Evolutionary conservation across 140 eudicot genomes (phyloP), one percentile per base, ranked within the genome.

Genomic region (Cichorium intybus): DNA sequence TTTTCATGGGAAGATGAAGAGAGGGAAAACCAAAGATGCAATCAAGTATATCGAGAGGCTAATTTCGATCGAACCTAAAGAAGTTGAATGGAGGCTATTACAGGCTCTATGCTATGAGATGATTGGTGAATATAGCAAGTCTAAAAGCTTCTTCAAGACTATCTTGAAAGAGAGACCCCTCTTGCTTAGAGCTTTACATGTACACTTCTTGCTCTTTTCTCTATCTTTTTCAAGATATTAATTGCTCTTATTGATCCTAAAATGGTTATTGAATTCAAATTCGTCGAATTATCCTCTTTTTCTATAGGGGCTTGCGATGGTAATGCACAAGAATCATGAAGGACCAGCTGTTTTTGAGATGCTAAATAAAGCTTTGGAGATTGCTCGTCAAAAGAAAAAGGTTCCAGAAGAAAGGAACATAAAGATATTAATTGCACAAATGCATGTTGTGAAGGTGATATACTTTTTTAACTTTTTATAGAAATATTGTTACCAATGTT

Each of bases 61-160:
- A 80, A 79, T 88, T 70, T 63, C 54, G 4, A 8, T 88, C 62
- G 81, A 88, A 57, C 96, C 98, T 21, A 69, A 68, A 54, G 92
- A 88, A 79, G 85, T 92, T 64, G 97, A 91, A 56, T 91, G 97
- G 97, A 82, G 89, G 84, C 77, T 91, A 46, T 75, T 92, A 93
- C 84, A 88, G 82, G 98, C 96, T 56, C 80, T 85, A 33, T 87
- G 92, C 81, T 83, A 85, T 75, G 98, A 92, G 73, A 83, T 85
- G 84, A 70, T 65, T 76, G 98, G 96, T 65, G 77, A 88, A 52
- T 75, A 81, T 57, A 75, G 81, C 29, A 83, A 79, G 68, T 85
- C 98, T 11, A 83, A 81, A 79, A 83, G 45, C 61, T 74, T 76
- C 61, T 88, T 87, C 59, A 88, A 81, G 74, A 80, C 77, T 7